Percentiles rank a stretch among this genome's conserved stretches.
phyloP scores from a whole-genome alignment of 2,329 filamentous ascomycete species.

The Moelleriella libera region DNA sequence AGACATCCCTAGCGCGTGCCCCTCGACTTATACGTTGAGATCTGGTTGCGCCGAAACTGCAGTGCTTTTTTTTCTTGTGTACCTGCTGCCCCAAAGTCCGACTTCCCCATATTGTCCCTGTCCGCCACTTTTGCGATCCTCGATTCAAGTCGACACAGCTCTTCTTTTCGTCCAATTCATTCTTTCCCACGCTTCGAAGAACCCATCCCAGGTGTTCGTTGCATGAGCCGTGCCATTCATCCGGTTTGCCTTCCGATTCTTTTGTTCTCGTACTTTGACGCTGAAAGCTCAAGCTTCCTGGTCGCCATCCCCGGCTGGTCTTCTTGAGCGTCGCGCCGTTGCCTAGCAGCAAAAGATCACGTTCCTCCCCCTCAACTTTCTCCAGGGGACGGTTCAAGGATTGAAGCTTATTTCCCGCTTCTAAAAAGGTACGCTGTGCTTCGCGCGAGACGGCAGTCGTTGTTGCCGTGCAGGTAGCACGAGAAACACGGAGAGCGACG shows the following conservation, averaged over 20 bases:
- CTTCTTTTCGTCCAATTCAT: background rate
- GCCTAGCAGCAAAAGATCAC: too few species aligned
- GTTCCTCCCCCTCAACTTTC: too few species aligned
- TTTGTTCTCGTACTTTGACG: background rate
- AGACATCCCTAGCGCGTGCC: background rate
- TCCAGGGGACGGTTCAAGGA: too few species aligned
- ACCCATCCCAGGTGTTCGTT: background rate
- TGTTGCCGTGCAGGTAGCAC: too few species aligned
- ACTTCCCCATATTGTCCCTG: background rate
- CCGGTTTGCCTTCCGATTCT: background rate
- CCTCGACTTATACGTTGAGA: background rate
- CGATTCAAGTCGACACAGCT: background rate
- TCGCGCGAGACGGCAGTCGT: too few species aligned
- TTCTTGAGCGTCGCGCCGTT: background rate
- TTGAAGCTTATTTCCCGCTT: too few species aligned
- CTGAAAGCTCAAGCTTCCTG: background rate
- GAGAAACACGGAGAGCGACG: too few species aligned
- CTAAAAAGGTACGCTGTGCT: too few species aligned
- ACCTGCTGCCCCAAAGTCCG: background rate
- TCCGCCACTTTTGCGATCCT: background rate
- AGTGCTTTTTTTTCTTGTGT: too few species aligned
- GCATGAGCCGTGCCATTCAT: background rate
- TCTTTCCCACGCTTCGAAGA: background rate
- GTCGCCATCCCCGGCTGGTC: background rate
- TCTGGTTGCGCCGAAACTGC: background rate